Conservation (phyloP, 2,329 filamentous ascomycete species). For the Fusarium vanettenii region DNA sequence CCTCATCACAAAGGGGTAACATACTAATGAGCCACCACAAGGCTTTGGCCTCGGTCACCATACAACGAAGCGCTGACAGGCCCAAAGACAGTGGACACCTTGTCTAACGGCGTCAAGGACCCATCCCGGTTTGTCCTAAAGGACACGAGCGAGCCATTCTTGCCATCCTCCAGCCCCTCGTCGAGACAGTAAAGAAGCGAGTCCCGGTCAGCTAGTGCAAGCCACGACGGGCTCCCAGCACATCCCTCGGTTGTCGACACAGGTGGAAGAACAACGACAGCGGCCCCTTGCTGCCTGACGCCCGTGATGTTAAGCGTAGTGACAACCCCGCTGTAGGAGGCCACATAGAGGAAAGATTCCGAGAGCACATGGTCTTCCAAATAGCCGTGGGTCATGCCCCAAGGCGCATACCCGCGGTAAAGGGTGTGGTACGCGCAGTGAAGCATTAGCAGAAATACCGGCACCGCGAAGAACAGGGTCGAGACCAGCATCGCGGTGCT, state of each 20-base stretch:
- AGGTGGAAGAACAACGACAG: constrained; percentile 50
- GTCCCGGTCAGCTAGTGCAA: constrained; percentile 64
- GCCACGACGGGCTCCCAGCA: constrained; percentile 68
- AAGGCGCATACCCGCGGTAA: constrained; percentile 4
- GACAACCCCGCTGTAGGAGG: constrained; percentile 61
- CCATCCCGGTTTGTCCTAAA: constrained; percentile 54
- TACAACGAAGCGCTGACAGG: constrained; percentile 59
- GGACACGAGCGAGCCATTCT: constrained; percentile 59
- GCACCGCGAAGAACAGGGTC: constrained; percentile 24
- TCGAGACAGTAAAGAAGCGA: constrained; percentile 69
- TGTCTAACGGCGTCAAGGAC: constrained; percentile 52
- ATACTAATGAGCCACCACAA: constrained; percentile 61
- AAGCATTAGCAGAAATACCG: constrained; percentile 27
- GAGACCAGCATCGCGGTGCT: constrained; percentile 8
- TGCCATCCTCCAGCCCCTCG: constrained; percentile 61
- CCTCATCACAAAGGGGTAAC: constrained; percentile 28
- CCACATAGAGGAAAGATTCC: constrained; percentile 53
- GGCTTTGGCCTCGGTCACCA: constrained; percentile 53
- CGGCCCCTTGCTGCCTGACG: constrained; percentile 23
- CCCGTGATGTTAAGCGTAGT: constrained; percentile 59
- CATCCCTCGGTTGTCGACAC: constrained; percentile 60
- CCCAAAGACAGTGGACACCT: constrained; percentile 50
- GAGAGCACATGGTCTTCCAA: not conserved
- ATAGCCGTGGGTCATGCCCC: constrained; percentile 15
- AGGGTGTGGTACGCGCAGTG: constrained; percentile 30